A percentile compares a stretch with the other conserved stretches of the same genome.
These are phyloP conservation scores for Cadophora gregata DNA, from an alignment of 2,329 filamentous ascomycete genomes.

Conservation along the genomic window DNA sequence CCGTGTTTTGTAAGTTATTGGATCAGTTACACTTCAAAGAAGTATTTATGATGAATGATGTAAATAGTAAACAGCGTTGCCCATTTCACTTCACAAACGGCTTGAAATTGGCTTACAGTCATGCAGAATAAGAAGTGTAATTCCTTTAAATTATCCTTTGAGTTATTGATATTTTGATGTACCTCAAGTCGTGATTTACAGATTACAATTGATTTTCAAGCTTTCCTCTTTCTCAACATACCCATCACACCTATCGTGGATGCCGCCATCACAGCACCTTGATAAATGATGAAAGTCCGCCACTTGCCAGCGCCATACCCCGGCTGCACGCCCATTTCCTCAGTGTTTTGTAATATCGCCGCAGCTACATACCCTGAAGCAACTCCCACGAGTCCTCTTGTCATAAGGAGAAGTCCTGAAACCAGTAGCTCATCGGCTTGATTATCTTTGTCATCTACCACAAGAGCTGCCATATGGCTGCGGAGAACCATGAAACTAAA, in stretches of 20 bases:
- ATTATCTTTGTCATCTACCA: background rate
- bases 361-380: background rate
- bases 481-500: constrained; percentile 2
- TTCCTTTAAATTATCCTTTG: background rate
- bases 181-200: background rate
- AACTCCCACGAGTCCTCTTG: background rate
- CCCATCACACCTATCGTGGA: background rate
- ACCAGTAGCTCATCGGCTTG: background rate
- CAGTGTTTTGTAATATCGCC: background rate
- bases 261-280: background rate
- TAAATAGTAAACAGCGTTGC: too few relatives aligned
- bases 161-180: background rate
- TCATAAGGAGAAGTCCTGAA: background rate
- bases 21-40: too few relatives aligned
- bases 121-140: too few relatives aligned
- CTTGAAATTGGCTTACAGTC: too few relatives aligned
- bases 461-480: background rate
- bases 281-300: background rate
- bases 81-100: too few relatives aligned
- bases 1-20: too few relatives aligned
- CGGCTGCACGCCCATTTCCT: background rate
- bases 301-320: background rate
- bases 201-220: background rate
- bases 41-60: too few relatives aligned
- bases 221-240: background rate